These are phyloP conservation scores for Exophiala aquamarina DNA, from an alignment of 2,329 filamentous ascomycete genomes.

Conservation along the genomic window DNA sequence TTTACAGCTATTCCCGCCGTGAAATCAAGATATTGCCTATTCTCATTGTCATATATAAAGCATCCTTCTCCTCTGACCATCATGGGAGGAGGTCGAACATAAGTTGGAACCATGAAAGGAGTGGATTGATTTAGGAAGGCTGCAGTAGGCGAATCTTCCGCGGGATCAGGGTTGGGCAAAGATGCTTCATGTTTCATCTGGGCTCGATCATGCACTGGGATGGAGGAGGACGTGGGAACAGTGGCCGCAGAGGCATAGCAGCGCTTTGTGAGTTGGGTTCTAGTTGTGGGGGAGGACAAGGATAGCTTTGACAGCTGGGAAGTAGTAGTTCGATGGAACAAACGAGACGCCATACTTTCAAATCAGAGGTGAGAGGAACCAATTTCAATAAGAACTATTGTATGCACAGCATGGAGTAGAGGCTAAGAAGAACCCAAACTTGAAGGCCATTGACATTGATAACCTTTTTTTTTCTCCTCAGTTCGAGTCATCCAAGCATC, in stretches of 20 bases:
- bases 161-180: slow-evolving; percentile 70
- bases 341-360: slow-evolving; percentile 11
- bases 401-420: too few relatives aligned
- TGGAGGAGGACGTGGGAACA: slow-evolving; percentile 25
- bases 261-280: slow-evolving; percentile 14
- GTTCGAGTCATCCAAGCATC: too few relatives aligned
- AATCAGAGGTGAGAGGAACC: too few relatives aligned
- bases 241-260: slow-evolving; percentile 26
- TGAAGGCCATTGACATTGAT: too few relatives aligned
- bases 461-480: too few relatives aligned
- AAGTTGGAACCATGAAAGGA: slow-evolving; percentile 94
- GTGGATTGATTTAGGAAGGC: slow-evolving; percentile 72
- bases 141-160: slow-evolving; percentile 70
- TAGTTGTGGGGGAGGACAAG: slow-evolving; percentile 4
- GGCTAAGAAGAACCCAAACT: too few relatives aligned
- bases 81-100: slow-evolving; percentile 83
- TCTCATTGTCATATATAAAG: slow-evolving; percentile 87
- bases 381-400: too few relatives aligned
- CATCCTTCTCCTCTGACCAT: slow-evolving; percentile 86
- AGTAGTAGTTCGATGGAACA: slow-evolving; percentile 13
- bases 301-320: slow-evolving; percentile 11
- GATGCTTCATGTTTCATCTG: slow-evolving; percentile 46
- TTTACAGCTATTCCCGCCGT: slow-evolving; percentile 96
- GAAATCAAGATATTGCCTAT: slow-evolving; percentile 87
- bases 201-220: slow-evolving; percentile 16